These are phyloP conservation scores for Erythrobasidium hasegawianum DNA, from an alignment of 1,284 basidiomycete genomes.

Conservation along the genomic window DNA sequence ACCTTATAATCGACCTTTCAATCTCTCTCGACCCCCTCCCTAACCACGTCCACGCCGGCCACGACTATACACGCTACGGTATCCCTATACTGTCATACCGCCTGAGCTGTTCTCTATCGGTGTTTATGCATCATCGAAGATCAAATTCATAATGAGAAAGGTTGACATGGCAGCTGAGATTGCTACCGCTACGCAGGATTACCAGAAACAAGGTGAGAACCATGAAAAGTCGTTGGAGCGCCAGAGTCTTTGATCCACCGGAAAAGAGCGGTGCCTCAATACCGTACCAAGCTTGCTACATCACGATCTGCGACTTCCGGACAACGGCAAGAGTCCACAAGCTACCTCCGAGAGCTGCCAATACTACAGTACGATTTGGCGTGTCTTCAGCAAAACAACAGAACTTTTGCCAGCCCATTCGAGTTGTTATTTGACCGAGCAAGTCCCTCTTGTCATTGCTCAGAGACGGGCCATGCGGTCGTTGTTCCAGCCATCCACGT, in stretches of 20 bases:
- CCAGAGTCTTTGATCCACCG: no score
- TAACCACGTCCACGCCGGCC: slow-evolving; percentile 69
- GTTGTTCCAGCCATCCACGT: slow-evolving; percentile 30
- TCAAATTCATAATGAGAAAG: not conserved
- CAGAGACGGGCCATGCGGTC: slow-evolving; percentile 20
- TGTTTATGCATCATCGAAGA: not conserved
- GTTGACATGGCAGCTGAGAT: not conserved
- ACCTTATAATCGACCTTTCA: slow-evolving; percentile 71
- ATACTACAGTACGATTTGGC: no score
- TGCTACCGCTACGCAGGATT: slow-evolving; percentile 8
- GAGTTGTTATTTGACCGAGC: no score
- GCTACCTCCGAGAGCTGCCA: no score
- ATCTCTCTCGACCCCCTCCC: slow-evolving; percentile 59
- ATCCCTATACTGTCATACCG: slow-evolving; percentile 62
- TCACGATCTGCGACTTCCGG: no score
- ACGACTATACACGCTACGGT: slow-evolving; percentile 64
- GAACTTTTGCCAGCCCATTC: no score
- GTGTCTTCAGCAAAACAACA: no score
- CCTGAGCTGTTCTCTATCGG: slow-evolving; percentile 56
- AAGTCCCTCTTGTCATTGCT: no score
- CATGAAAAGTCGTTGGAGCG: slow-evolving; percentile 57
- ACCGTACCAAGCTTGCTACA: no score
- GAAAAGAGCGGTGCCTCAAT: no score
- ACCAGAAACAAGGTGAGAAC: slow-evolving; percentile 2
- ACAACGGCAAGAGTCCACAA: no score